Evolutionary conservation across 192 early-diverging fungal genomes (phyloP), one percentile per base, ranked within the genome.

Genomic region (Haplosporangium gracile): DNA sequence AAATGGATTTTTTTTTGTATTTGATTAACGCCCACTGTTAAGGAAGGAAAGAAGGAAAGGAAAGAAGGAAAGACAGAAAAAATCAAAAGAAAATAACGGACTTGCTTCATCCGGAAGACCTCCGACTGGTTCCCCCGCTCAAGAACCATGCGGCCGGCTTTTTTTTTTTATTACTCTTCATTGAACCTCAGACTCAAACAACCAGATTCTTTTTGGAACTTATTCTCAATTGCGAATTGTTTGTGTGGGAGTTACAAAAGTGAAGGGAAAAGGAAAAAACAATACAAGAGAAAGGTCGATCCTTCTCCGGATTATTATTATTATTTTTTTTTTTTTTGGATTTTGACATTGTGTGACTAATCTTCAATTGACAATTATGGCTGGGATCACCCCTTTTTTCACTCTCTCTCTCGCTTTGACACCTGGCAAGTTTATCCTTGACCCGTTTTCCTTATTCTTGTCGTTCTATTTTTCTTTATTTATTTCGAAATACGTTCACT

Each of bases 71-170:
- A 75, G 53, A 16, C 34, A 55, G 32, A 60, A 75, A 18, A 40
- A 42, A 5, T 20, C 9, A 39, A 40, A 51, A 63, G 26, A 32
- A 65, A 65, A 65, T 32, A 65, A 65, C 29, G 60, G 60, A 32
- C 29, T 65, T 65, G 60, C 60, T 65, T 65, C 60, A 65, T 65
- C 60, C 60, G 60, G 60, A 65, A 65, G 60, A 65, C 60, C 60
- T 65, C 60, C 60, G 60, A 65, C 60, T 65, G 60, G 60, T 65
- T 65, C 60, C 60, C 55, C 26, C 60, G 15, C 60, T 65, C 60
- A 65, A 32, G 60, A 65, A 65, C 60, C 60, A 65, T 65, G 60
- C 60, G 60, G 26, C 26, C 60, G 11, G 11, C 60, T 65, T 65
- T 65, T 65, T n/a, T 29, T 32, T 65, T 16, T 32, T 32, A 32